Conservation (phyloP, 192 early-diverging fungal genomes). For the Entrophospora sp. region DNA sequence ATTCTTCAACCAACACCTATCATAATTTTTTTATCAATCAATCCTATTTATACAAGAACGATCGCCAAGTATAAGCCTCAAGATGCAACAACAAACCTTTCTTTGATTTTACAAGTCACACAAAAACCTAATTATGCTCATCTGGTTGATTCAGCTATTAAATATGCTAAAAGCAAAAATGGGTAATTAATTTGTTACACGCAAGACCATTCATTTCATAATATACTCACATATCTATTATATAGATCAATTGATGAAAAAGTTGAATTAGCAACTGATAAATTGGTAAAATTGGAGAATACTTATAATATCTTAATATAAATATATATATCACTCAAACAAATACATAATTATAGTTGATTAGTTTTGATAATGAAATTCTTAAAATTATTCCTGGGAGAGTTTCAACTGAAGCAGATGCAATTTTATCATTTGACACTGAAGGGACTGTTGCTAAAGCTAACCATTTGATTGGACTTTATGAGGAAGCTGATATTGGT, state of each 20-base stretch:
- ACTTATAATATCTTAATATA: too few relatives aligned
- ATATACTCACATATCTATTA: too few relatives aligned
- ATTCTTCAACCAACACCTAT: not conserved
- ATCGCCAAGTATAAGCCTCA: constrained; percentile 97
- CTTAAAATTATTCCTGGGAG: constrained; percentile 95
- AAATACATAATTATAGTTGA: too few relatives aligned
- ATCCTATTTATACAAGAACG: constrained; percentile 37
- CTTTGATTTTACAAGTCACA: constrained; percentile 85
- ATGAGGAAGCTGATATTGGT: constrained; percentile 80
- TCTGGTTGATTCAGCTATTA: constrained; percentile 83
- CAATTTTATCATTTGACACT: constrained; percentile 89
- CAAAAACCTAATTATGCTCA: constrained; percentile 80
- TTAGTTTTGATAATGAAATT: constrained; percentile 96
- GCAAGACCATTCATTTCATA: too few relatives aligned
- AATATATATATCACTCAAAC: too few relatives aligned
- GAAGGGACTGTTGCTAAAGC: constrained; percentile 92
- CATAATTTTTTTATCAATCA: not conserved
- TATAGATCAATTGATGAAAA: constrained; percentile 76
- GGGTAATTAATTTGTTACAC: too few relatives aligned
- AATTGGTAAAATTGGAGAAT: constrained; percentile 60
- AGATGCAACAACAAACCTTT: constrained; percentile 98
- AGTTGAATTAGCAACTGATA: constrained; percentile 79
- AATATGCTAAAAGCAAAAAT: constrained; percentile 65
- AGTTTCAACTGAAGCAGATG: constrained; percentile 97
- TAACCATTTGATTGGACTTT: constrained; percentile 76